Percentiles rank a stretch among this genome's conserved stretches.
Evolutionary conservation across 306 rosid species (phyloP).

Genomic region (Calophaca sinica): DNA sequence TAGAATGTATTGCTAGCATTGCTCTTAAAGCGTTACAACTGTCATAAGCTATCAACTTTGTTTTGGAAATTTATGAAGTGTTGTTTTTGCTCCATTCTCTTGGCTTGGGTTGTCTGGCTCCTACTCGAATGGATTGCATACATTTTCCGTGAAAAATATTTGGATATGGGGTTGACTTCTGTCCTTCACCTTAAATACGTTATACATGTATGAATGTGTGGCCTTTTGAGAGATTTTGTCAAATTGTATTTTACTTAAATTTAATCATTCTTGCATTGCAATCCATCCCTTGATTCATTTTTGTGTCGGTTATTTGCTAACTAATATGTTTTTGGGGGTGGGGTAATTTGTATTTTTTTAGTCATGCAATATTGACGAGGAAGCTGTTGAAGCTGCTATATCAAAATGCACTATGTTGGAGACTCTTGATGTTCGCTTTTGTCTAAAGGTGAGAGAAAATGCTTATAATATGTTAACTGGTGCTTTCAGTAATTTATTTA

Average conservation of each 20-base stretch:
- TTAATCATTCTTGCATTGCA: constrained; percentile 26
- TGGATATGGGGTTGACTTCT: not conserved
- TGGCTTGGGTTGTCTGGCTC: constrained; percentile 27
- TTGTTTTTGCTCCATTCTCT: constrained; percentile 8
- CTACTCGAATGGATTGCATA: not conserved
- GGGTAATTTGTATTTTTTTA: constrained; percentile 46
- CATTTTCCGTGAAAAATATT: constrained; percentile 14
- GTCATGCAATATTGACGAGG: constrained; percentile 92
- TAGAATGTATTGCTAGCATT: not conserved
- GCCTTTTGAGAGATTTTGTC: not conserved
- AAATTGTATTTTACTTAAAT: not conserved
- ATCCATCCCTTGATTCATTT: not conserved
- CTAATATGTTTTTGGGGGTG: not conserved
- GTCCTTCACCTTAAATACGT: constrained; percentile 20
- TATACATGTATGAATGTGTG: not conserved
- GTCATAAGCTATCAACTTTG: not conserved
- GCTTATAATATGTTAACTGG: not conserved
- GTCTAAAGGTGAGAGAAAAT: constrained; percentile 76
- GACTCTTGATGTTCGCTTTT: constrained; percentile 96
- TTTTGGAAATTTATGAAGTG: not conserved
- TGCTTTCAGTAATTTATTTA: constrained; percentile 6
- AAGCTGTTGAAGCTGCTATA: constrained; percentile 84
- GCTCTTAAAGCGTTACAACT: not conserved
- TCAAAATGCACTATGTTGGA: constrained; percentile 87
- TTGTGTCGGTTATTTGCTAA: constrained; percentile 1